phyloP scores from a whole-genome alignment of 805 yeast genomes.

The Myxozyma sirexii region DNA sequence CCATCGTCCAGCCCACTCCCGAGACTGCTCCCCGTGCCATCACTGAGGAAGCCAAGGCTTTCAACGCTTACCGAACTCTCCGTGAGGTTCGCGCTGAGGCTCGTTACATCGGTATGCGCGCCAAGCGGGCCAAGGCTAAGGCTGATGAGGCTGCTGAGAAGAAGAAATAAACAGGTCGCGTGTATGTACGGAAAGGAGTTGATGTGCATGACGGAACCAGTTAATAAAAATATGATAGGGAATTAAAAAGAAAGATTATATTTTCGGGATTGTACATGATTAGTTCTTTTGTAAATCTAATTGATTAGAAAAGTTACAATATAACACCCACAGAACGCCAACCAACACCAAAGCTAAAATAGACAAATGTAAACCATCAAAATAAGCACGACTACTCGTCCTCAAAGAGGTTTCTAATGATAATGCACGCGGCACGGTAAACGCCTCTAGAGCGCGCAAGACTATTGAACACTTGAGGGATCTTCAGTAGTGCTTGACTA shows the following conservation, averaged over 20 bases:
- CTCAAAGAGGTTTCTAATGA: constrained; percentile 21
- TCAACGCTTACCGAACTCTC: constrained; percentile 90
- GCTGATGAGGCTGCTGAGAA: constrained; percentile 92
- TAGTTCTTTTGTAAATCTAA: constrained; percentile 13
- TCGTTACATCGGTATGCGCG: constrained; percentile 94
- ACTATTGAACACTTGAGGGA: constrained; percentile 18
- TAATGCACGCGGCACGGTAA: constrained; percentile 16
- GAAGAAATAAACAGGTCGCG: constrained; percentile 74
- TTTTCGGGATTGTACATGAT: constrained; percentile 16
- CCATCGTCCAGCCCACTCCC: constrained; percentile 75
- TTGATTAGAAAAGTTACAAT: not conserved
- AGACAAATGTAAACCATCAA: not conserved
- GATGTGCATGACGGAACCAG: constrained; percentile 7
- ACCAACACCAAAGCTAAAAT: not conserved
- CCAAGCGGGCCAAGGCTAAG: constrained; percentile 98
- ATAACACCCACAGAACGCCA: not conserved
- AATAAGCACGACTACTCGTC: no score
- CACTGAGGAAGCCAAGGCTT: constrained; percentile 60
- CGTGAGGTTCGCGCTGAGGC: constrained; percentile 94
- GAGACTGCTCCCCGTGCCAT: constrained; percentile 90
- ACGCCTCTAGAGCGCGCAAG: constrained; percentile 22
- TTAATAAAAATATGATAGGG: not conserved
- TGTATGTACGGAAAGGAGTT: constrained; percentile 1
- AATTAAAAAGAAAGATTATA: constrained; percentile 8
- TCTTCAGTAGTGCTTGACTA: not conserved